Base-by-base conservation (phyloP, 1,284 basidiomycete species). In the Microbotryum scabiosae region DNA sequence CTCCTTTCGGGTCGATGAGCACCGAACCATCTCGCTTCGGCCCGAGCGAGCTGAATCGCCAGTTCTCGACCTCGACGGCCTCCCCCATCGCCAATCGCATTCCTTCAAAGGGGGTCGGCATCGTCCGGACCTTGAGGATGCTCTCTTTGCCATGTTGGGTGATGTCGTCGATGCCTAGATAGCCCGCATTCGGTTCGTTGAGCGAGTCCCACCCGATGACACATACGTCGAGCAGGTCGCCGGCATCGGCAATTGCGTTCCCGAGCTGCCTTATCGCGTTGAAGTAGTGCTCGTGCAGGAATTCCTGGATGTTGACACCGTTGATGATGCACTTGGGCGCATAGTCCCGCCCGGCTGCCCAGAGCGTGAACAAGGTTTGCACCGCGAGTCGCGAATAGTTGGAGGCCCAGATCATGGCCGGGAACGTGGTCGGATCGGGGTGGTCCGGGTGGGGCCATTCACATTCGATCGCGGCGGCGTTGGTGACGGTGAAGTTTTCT, bases 191-290 rank as follows among this genome's bases (percentile, higher is more conserved):
- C 0, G 94, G 93, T 75, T 98, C 94, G 74, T 97, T 97, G 76
- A 97, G 78, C 70, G 85, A 88, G 74, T 98, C 94, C 94, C 94
- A 97, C 0, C 94, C 94, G 60, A 97, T 85, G 26, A 98, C 83
- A 66, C 89, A 91, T 49, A 85, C 83, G 52, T 97, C 93, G 28
- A 87, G 76, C 21, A 97, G 77, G 52, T 84, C 85, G 0, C 85
- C 86, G 0, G 85, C 87, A 16, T 82, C 82, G 2, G 63, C 61
- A 49, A 98, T 87, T 28, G 82, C 80, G 70, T 88, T 82, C 0
- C 87, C 90, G 43, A 98, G 80, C 44, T 79, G 76, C 0, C 82
- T 83, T 67, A 87, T 82, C 0, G 94, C 91, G 23, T 80, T 80
- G 69, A 92, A 83, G 73, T 82, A 97, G 73, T 94, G 91, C 2